Percentiles rank a stretch among this genome's conserved stretches.
These are phyloP conservation scores for Vigna mungo DNA, from an alignment of 306 rosid species.

Conservation along the genomic window DNA sequence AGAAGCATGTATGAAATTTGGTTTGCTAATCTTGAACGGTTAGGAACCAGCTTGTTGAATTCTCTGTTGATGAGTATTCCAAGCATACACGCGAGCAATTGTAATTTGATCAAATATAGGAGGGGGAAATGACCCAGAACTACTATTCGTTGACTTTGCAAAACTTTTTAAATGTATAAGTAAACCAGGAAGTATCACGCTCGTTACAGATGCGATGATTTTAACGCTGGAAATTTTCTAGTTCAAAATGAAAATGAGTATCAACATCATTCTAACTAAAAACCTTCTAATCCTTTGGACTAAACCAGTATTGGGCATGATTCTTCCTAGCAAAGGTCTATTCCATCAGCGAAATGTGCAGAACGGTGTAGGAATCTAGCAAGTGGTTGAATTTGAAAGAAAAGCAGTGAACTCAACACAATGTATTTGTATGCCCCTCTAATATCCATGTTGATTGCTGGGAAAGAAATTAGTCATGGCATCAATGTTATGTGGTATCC, in stretches of 20 bases:
- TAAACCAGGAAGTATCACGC: conserved; percentile 15
- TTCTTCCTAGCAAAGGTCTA: conserved; percentile 27
- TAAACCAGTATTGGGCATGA: conserved; percentile 12
- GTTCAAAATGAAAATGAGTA: conserved; percentile 23
- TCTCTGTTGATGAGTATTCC: conserved; percentile 85
- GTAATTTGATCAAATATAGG: conserved; percentile 64
- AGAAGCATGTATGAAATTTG: conserved; percentile 28
- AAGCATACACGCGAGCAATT: conserved; percentile 80
- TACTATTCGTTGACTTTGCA: not conserved
- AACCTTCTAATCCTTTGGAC: conserved; percentile 14
- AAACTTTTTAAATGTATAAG: not conserved
- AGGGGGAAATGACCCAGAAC: conserved; percentile 12
- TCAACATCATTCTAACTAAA: not conserved
- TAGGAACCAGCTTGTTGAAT: conserved; percentile 50
- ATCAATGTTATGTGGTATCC: not conserved
- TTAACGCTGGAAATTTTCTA: not conserved
- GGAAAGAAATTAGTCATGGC: not conserved
- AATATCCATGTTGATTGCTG: not conserved
- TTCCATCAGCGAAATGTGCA: not conserved
- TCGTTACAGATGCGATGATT: not conserved
- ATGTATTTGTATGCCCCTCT: not conserved
- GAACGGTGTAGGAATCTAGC: not conserved
- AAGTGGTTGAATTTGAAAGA: not conserved
- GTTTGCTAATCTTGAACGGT: conserved; percentile 45
- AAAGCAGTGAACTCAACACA: not conserved